A percentile compares a stretch with the other conserved stretches of the same genome.
Conservation (phyloP, 306 rosid genomes). For the Cucumis melo region DNA sequence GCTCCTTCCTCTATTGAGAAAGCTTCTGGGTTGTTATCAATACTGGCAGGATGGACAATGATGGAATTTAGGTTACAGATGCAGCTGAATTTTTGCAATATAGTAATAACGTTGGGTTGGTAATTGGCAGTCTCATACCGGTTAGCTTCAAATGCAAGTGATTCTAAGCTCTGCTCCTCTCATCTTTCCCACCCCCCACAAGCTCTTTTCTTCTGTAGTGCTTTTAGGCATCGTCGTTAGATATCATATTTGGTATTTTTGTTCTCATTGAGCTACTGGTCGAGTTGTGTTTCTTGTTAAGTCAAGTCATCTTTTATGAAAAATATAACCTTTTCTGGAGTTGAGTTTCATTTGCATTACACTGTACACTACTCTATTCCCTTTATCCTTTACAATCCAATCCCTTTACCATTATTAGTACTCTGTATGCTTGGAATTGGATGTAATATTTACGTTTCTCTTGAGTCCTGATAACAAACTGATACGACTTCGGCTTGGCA, state of each 20-base stretch:
- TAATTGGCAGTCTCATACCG: constrained; percentile 16
- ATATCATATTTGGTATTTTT: constrained; percentile 29
- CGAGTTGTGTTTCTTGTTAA: constrained; percentile 22
- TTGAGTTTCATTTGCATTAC: constrained; percentile 15
- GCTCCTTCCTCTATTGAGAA: constrained; percentile 59
- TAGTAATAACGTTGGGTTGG: constrained; percentile 18
- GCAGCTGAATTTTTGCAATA: constrained; percentile 24
- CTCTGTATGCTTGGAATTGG: background rate
- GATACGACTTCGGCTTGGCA: background rate
- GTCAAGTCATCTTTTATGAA: constrained; percentile 11
- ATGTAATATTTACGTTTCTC: background rate
- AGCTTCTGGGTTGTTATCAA: constrained; percentile 37
- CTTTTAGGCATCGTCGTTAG: constrained; percentile 26
- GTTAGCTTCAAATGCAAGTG: constrained; percentile 28
- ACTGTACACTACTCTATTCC: background rate
- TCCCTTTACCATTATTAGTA: background rate
- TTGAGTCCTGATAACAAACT: background rate
- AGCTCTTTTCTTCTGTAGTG: constrained; percentile 15
- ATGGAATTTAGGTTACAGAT: constrained; percentile 18
- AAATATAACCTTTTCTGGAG: constrained; percentile 1
- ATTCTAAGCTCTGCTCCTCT: constrained; percentile 17
- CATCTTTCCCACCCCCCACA: background rate
- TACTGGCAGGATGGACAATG: constrained; percentile 52
- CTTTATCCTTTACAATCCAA: background rate
- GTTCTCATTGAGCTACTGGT: constrained; percentile 23